Percentiles rank a stretch among this genome's conserved stretches.
These are phyloP conservation scores for Penicillium thymicola DNA, from an alignment of 2,329 filamentous ascomycete species.

Conservation along the genomic window DNA sequence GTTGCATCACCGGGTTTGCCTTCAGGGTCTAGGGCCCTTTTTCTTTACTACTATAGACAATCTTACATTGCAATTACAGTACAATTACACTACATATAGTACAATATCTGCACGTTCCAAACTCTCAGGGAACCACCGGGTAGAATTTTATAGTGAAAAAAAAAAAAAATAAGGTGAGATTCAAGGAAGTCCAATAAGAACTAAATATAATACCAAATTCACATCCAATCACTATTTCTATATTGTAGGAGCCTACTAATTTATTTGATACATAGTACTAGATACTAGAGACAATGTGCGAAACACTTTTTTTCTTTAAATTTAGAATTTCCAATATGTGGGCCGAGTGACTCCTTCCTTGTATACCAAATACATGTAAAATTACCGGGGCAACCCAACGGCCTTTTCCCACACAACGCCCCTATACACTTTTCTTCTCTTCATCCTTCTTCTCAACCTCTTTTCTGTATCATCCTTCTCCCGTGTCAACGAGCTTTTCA, in stretches of 20 bases:
- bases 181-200: background rate
- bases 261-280: background rate
- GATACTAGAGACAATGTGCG: background rate
- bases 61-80: background rate
- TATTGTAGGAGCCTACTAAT: background rate
- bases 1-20: conserved; percentile 21
- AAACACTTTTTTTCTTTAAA: background rate
- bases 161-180: background rate
- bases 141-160: background rate
- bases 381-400: conserved; percentile 12
- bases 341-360: background rate
- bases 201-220: background rate
- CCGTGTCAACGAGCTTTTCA: conserved; percentile 49
- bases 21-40: conserved; percentile 6
- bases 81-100: background rate
- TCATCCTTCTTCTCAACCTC: conserved; percentile 19
- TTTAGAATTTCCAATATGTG: conserved; percentile 2
- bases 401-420: conserved; percentile 51
- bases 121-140: background rate
- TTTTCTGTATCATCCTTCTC: conserved; percentile 19
- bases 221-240: background rate
- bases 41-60: background rate
- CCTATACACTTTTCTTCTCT: conserved; percentile 18
- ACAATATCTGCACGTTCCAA: background rate
- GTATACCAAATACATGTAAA: conserved; percentile 9